These are phyloP conservation scores for Haplographium delicatum DNA, from an alignment of 495 filamentous ascomycete species.

Conservation along the genomic window DNA sequence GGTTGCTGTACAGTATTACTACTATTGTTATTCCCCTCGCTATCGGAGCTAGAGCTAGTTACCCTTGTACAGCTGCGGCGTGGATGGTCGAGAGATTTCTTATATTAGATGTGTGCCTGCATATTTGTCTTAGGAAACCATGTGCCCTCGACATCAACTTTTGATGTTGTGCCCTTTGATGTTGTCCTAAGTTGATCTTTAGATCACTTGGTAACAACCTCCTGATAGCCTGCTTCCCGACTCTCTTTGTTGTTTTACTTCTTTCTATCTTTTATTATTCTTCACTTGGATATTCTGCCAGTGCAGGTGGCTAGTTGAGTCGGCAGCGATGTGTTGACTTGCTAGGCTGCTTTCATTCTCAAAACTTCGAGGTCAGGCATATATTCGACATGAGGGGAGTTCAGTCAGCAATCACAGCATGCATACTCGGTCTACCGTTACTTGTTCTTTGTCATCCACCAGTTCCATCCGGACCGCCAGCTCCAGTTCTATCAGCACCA, in stretches of 20 bases:
- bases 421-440: constrained; percentile 1
- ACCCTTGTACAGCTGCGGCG: constrained; percentile 8
- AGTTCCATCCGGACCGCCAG: background rate
- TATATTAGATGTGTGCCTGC: constrained; percentile 23
- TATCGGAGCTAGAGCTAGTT: constrained; percentile 1
- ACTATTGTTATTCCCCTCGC: constrained; percentile 4
- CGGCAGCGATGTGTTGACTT: constrained; percentile 20
- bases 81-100: constrained; percentile 9
- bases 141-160: constrained; percentile 15
- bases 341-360: constrained; percentile 6
- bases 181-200: constrained; percentile 17
- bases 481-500: background rate
- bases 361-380: constrained; percentile 3
- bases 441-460: constrained; percentile 1
- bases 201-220: constrained; percentile 17
- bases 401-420: constrained; percentile 1
- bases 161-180: no score
- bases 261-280: constrained; percentile 15
- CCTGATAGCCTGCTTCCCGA: constrained; percentile 6
- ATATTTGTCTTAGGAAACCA: constrained; percentile 12
- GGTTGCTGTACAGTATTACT: no score
- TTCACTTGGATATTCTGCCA: constrained; percentile 8
- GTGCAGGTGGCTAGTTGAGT: constrained; percentile 9
- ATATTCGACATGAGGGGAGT: constrained; percentile 18
- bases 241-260: constrained; percentile 12